Evolutionary conservation across 2,329 filamentous ascomycete genomes (phyloP), one percentile per base, ranked within the genome.

Genomic region (Orbilia quercus): DNA sequence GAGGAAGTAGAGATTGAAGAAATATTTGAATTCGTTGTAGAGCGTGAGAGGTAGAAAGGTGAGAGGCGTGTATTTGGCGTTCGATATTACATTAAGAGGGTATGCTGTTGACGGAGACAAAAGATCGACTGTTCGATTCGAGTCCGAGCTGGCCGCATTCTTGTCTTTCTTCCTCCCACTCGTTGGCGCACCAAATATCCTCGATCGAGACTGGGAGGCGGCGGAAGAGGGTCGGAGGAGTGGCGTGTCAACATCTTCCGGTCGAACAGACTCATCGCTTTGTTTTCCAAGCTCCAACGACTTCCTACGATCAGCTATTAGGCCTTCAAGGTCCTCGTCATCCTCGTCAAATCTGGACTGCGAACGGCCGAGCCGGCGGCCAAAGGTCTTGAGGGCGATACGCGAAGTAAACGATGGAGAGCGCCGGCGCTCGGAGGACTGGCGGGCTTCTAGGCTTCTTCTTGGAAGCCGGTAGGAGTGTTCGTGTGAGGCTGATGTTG

Each of bases 11-110:
- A 98, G 91, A 85, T 99, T 99, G 85, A 99, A 96, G 82, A 99
- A 99, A 84, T 98, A 99, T 71, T 94, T 97, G 80, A 99, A 99
- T 80, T 99, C 95, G 82, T 98, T 98, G 82, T 97, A 99, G 20
- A 99, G 84, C 0, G 95, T 99, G 58, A 94, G 85, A 1, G 96
- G 96, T 12, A 99, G 85, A 81, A 99, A 99, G 58, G 91, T 96
- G 83, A 93, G 90, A 0, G 93, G 88, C 28, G 94, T 98, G 81
- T 99, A 99, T 84, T 98, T 99, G 63, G 95, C 94, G 80, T 99
- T 98, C 36, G 94, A 98, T 53, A 99, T 87, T 65, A 92, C 86
- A 81, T 99, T 99, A 7, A 91, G 88, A 7, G 95, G 94, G 80
- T 94, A 98, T 76, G 90, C 44, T 12, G 63, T 65, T 12, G 54